Conservation (phyloP, 225 moss, liverwort and hornwort genomes). For the Straminergon stramineum region DNA sequence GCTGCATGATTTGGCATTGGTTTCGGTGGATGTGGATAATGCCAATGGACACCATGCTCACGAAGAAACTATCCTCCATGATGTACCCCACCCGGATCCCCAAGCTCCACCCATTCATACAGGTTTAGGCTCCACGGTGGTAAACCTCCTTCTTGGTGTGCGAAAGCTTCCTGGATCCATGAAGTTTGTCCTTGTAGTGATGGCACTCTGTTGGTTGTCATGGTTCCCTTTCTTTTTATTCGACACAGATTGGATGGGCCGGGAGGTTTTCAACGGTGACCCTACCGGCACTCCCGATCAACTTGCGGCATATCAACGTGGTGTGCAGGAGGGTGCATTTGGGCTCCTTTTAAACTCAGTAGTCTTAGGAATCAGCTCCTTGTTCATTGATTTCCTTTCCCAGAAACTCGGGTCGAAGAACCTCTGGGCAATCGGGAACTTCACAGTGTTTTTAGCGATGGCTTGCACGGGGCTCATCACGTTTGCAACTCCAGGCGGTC, state of each 20-base stretch:
- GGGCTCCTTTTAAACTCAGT: conserved; percentile 87
- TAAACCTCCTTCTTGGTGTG: conserved; percentile 64
- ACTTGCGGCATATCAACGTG: conserved; percentile 29
- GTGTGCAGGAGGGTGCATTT: conserved; percentile 73
- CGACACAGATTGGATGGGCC: conserved; percentile 97
- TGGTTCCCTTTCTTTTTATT: conserved; percentile 93
- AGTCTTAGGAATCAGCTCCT: conserved; percentile 61
- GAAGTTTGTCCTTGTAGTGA: conserved; percentile 62
- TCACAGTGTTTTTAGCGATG: conserved; percentile 64
- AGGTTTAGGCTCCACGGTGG: conserved; percentile 47
- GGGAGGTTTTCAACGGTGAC: conserved; percentile 72
- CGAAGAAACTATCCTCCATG: not conserved
- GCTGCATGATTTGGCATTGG: conserved; percentile 3
- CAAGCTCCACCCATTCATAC: not conserved
- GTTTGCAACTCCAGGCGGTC: not conserved
- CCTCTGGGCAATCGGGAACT: conserved; percentile 77
- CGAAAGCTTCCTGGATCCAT: conserved; percentile 65
- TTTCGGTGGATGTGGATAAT: conserved; percentile 9
- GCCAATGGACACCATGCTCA: not conserved
- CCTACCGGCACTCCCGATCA: conserved; percentile 22
- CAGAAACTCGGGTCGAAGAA: conserved; percentile 65
- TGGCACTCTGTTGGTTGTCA: conserved; percentile 84
- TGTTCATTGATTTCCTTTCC: conserved; percentile 58
- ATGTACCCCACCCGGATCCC: not conserved
- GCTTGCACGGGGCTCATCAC: conserved; percentile 48